Evolutionary conservation across 805 yeast species (phyloP), one percentile per base, ranked within the genome.

Genomic region (Lachancea meyersii): DNA sequence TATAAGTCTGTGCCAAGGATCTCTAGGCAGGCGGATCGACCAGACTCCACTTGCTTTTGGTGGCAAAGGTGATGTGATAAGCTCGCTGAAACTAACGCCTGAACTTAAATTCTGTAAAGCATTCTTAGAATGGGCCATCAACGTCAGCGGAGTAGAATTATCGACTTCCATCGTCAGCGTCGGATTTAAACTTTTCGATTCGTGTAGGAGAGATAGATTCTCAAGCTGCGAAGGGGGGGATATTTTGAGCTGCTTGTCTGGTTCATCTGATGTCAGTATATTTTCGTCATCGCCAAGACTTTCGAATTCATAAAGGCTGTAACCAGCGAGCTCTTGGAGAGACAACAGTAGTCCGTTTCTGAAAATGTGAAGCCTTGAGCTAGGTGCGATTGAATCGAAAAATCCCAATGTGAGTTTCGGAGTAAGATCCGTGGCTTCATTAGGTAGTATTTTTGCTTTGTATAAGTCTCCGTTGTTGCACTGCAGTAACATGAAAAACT

Each of bases 11-110:
- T 61, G 61, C 34, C 36, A 48, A 6, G 35, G 38, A 5, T 60
- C 58, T 1, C 61, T 49, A 2, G 62, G 53, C 4, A 73, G 53
- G 50, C 73, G 77, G 3, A 86, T 71, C 0, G 94, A 77, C 74
- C 81, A 85, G 0, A 88, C 73, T 3, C 69, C 66, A 2, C 73
- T 68, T 0, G 96, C 78, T 1, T 64, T 61, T 1, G 77, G 72
- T 0, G 96, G 96, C 10, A 89, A 67, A 3, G 82, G 86, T 4
- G 95, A 79, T 3, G 83, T 72, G 0, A 85, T 95, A 10, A 88
- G 60, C 37, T 75, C 81, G 2, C 75, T 65, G 1, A 77, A 73
- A 2, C 77, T 69, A 2, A 83, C 63, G 10, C 91, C 93, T 53
- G 79, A 41, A 67, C 70, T 27, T 77, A 55, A 1, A 70, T 53